Evolutionary conservation across 2,329 filamentous ascomycete genomes (phyloP), one percentile per base, ranked within the genome.

Genomic region (Aspergillus sergii): DNA sequence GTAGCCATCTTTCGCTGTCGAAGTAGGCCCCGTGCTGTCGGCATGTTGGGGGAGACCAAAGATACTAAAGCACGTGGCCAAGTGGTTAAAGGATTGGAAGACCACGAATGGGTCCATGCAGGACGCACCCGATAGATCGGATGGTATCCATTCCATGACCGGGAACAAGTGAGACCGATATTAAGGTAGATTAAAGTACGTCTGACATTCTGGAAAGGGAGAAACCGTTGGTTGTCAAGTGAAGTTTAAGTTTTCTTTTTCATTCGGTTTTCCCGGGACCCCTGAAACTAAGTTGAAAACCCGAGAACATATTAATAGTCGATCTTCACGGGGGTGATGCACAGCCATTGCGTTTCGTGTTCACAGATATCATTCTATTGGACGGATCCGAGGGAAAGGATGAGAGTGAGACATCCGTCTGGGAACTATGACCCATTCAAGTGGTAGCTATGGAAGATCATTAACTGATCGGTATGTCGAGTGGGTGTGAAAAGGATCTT

Each of bases 61-160:
- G 51, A 55, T 55, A 41, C 32, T 39, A 55, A 55, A 55, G n/a
- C 51, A 55, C 23, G 32, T 55, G 10, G 51, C 51, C 10, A 54
- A 36, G 19, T n/a, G 23, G 19, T 54, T 10, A n/a, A 54, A 36
- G 3, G 51, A 54, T 12, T 54, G 23, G 32, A 54, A 54, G 5
- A 36, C 51, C 19, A n/a, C 32, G 9, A 16, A 54, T 54, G 51
- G 51, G 32, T 55, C 51, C 51, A 55, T 55, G 21, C 51, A 54
- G 51, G 51, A 54, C 30, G 51, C 19, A 9, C 30, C 28, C 16
- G 28, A 3, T 36, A 54, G n/a, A 54, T 54, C 30, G 51, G 30
- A 54, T 34, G 32, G 51, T 12, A 12, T 54, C 51, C 51, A 54
- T 36, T 10, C 51, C 51, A 54, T 54, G 51, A 28, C 30, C 51